Base-by-base conservation (phyloP, 2,329 filamentous ascomycete genomes). In the Botrytis porri region DNA sequence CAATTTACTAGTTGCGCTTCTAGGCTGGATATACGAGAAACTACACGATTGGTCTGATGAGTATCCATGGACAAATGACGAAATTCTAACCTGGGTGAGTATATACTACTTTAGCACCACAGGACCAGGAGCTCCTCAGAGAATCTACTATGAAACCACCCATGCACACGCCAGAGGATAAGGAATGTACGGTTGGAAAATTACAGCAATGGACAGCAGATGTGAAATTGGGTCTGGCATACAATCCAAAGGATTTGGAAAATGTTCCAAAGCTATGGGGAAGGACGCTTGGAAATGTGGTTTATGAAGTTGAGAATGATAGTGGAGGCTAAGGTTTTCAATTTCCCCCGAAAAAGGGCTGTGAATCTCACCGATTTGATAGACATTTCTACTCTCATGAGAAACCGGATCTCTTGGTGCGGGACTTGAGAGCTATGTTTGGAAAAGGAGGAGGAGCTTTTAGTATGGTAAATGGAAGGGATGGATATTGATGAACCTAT, bases 21-120 rank as follows among this genome's bases (percentile, higher is more conserved):
- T 95, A 1, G 88, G 91, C 0, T 96, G 93, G 93, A 89, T 95
- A 48, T 92, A 92, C 76, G 93, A 95, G 82, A 95, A 95, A 80
- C 82, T 95, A 54, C 88, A 91, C 76, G 90, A 92, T 77, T 95
- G 92, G 93, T 90, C 89, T 0, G 92, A 95, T 77, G 78, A 77
- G 1, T 94, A 94, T 78, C 83, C 87, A 0, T 95, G 92, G 92
- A 91, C 88, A 0, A 90, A 93, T 74, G 91, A 94, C 71, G 92
- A 95, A 82, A 86, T 95, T 14, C 82, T 93, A 39, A 93, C 89
- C 0, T 95, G 82, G 48, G 48, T 94, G 0, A 88, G 85, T 67
- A 86, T 95, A 57, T 95, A 95, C 80, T 89, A 87, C 79, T 94
- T 94, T 43, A 54, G 48, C 25, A n/a, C 48, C 0, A 25, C 48